These are phyloP conservation scores for Polyporus tsugae DNA, from an alignment of 1,284 basidiomycete species.

Conservation along the genomic window DNA sequence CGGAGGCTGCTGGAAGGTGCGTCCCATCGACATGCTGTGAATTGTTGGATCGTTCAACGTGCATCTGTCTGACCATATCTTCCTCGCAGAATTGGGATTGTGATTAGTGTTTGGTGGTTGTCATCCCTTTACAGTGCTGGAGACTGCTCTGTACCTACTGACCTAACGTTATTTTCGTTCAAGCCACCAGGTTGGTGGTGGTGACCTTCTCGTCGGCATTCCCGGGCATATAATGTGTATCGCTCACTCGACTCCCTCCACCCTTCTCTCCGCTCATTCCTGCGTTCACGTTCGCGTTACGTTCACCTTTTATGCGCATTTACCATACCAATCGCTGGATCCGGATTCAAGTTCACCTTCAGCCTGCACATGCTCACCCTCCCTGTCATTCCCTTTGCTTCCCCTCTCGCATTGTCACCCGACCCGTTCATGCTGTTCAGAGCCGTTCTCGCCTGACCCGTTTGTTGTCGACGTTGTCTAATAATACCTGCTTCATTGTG, in stretches of 20 bases:
- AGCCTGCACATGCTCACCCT: slow-evolving; percentile 3
- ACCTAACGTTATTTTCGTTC: slow-evolving; percentile 10
- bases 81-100: slow-evolving; percentile 57
- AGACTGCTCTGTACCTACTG: slow-evolving; percentile 23
- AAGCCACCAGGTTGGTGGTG: slow-evolving; percentile 10
- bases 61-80: not conserved
- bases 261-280: not conserved
- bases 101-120: slow-evolving; percentile 41
- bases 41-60: not conserved
- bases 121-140: slow-evolving; percentile 14
- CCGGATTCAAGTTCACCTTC: slow-evolving; percentile 13
- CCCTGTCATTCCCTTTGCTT: not conserved
- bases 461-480: not conserved
- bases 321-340: slow-evolving; percentile 16
- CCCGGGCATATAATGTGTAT: slow-evolving; percentile 12
- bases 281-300: not conserved
- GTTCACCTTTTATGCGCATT: not conserved
- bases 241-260: slow-evolving; percentile 8
- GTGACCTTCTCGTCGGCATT: not conserved
- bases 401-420: not conserved
- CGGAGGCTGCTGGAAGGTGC: slow-evolving; percentile 75
- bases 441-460: not conserved
- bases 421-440: not conserved
- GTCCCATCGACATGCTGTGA: slow-evolving; percentile 25
- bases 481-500: slow-evolving; percentile 17